Conservation (phyloP, 352 stramenopile genomes). For the Pythium insidiosum region DNA sequence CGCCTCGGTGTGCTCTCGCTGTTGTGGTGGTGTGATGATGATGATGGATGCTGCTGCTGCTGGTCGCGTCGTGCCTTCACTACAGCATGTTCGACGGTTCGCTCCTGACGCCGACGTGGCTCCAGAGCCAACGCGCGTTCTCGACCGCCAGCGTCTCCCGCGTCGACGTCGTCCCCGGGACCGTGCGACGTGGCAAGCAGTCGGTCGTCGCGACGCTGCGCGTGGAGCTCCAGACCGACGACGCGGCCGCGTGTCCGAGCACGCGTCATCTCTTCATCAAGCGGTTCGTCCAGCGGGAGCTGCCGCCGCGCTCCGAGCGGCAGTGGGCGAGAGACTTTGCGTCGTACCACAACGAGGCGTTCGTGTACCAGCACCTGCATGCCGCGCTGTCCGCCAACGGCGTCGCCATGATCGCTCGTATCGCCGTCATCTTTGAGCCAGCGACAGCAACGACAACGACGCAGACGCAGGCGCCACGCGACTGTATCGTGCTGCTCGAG, state of each 20-base stretch:
- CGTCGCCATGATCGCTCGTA: conserved; percentile 33
- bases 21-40: conserved; percentile 13
- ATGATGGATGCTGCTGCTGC: no score
- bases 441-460: no score
- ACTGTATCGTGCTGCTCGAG: conserved; percentile 50
- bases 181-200: conserved; percentile 43
- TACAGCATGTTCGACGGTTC: conserved; percentile 36
- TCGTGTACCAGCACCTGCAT: conserved; percentile 25
- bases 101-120: conserved; percentile 37
- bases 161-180: conserved; percentile 19
- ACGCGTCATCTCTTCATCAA: conserved; percentile 50
- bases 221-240: conserved; percentile 13
- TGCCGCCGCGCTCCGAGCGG: conserved; percentile 24
- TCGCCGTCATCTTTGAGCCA: conserved; percentile 30
- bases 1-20: neutral
- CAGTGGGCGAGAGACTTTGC: conserved; percentile 51
- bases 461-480: conserved; percentile 15
- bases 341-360: conserved; percentile 51
- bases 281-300: conserved; percentile 44
- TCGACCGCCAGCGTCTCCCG: conserved; percentile 4
- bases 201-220: conserved; percentile 34
- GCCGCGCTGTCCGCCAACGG: conserved; percentile 4
- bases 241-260: neutral
- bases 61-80: no score
- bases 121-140: conserved; percentile 27